Base-by-base conservation (phyloP, 805 yeast genomes). In the Candida awuae region DNA sequence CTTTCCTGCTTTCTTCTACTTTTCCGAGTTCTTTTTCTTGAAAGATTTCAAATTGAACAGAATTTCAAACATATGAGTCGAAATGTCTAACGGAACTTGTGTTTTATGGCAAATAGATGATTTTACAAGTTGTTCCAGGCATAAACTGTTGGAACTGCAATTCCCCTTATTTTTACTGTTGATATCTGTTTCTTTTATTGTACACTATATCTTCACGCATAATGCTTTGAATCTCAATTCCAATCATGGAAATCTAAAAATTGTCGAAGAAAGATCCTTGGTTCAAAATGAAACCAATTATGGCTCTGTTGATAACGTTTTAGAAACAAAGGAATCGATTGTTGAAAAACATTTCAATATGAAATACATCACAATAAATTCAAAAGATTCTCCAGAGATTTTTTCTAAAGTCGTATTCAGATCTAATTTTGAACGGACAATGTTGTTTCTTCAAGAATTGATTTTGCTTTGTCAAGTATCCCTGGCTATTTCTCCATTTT, bases 301-400 rank as follows among this genome's bases (percentile, higher is more conserved):
- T 31, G 35, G 35, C 4, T 19, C 31, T 8, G 12, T 7, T 9
- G 6, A 34, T 13, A 27, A 34, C 8, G 13, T 17, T 14, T 8
- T 9, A n/a, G 8, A 13, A 8, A 18, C 12, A 21, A 14, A 20
- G 7, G 32, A 23, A 21, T 18, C 30, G 2, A 31, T 41, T 8
- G 15, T 42, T 31, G 73, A 73, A 23, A 71, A 71, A 32, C 92
- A 82, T 55, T 83, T 82, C 48, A 83, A 83, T 47, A 67, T 82
- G 23, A 65, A 71, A 15, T 68, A 71, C 16, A 55, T 82, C 27
- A 62, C 70, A 12, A 71, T 77, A 14, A 60, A 70, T 2, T 71
- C 71, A 42, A 67, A 68, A 8, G 79, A 78, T 55, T 87, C 86
- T 6, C 67, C 71, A 9, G 74, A 79, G 8, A 77, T 76, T 44